Evolutionary conservation across 75 land plant species (phyloP).

Genomic region (Azolla pinnata): DNA sequence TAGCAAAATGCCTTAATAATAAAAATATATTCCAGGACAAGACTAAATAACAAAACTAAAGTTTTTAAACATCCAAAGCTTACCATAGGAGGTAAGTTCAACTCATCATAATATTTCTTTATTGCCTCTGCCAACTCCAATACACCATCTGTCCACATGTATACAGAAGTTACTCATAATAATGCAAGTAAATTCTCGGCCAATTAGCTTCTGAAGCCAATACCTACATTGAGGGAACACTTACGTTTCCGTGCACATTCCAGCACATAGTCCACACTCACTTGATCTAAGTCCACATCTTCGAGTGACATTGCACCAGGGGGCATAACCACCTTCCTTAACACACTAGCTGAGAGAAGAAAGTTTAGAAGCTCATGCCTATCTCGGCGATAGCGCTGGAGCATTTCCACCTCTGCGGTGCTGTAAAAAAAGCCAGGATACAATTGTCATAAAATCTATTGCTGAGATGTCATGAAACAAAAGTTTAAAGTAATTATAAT

Average conservation of each 20-base stretch:
- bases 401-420: constrained; percentile 45
- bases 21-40: too few relatives aligned
- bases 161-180: too few relatives aligned
- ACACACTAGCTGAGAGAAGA: constrained; percentile 66
- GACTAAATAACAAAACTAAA: too few relatives aligned
- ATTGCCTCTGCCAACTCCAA: constrained; percentile 92
- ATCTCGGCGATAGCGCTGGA: constrained; percentile 84
- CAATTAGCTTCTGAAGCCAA: too few relatives aligned
- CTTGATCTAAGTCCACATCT: constrained; percentile 87
- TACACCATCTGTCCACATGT: constrained; percentile 67
- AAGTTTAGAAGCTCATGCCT: constrained; percentile 73
- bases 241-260: constrained; percentile 77
- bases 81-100: constrained; percentile 59
- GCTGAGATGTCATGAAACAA: too few relatives aligned
- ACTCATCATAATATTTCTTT: constrained; percentile 65
- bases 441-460: too few relatives aligned
- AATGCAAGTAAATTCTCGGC: neutral
- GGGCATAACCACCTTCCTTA: constrained; percentile 91
- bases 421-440: constrained; percentile 41
- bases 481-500: too few relatives aligned
- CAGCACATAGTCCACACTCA: constrained; percentile 85
- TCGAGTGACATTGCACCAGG: constrained; percentile 88
- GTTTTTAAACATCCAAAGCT: constrained; percentile 1
- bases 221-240: too few relatives aligned
- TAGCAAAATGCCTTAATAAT: too few relatives aligned